Conservation (phyloP, 768 basidiomycete species). For the Tylopilus plumbeoviolaceoides region DNA sequence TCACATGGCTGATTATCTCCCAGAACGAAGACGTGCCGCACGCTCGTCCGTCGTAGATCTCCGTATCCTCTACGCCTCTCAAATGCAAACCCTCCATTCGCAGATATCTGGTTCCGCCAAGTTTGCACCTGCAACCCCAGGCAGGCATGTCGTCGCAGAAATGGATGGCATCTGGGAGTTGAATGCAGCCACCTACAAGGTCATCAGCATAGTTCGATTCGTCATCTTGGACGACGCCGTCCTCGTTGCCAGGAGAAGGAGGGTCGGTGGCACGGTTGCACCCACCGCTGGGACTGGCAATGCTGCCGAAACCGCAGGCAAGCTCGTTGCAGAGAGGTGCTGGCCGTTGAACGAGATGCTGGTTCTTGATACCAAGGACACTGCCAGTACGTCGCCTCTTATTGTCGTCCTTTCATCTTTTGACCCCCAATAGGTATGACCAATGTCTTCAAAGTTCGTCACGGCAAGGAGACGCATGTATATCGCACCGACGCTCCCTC, state of each 20-base stretch:
- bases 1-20: conserved; percentile 2
- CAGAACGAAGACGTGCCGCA: conserved; percentile 54
- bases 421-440: conserved; percentile 54
- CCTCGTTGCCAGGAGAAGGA: conserved; percentile 76
- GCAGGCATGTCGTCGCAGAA: conserved; percentile 87
- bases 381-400: conserved; percentile 60
- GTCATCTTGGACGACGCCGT: conserved; percentile 91
- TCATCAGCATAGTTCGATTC: conserved; percentile 81
- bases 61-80: conserved; percentile 88
- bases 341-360: conserved; percentile 94
- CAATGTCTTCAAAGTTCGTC: conserved; percentile 95
- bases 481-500: conserved; percentile 78
- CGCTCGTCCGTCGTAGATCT: conserved; percentile 97
- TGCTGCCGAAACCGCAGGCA: conserved; percentile 54
- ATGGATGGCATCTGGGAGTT: conserved; percentile 78
- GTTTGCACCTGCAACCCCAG: conserved; percentile 87
- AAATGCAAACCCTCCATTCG: conserved; percentile 86
- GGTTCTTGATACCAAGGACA: conserved; percentile 94
- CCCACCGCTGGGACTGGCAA: conserved; percentile 62
- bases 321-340: conserved; percentile 89
- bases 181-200: conserved; percentile 94
- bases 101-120: conserved; percentile 94
- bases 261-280: conserved; percentile 37
- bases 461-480: conserved; percentile 92
- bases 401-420: background rate